Conservation (phyloP, 2,329 filamentous ascomycete species). For the Xylaria sp. region DNA sequence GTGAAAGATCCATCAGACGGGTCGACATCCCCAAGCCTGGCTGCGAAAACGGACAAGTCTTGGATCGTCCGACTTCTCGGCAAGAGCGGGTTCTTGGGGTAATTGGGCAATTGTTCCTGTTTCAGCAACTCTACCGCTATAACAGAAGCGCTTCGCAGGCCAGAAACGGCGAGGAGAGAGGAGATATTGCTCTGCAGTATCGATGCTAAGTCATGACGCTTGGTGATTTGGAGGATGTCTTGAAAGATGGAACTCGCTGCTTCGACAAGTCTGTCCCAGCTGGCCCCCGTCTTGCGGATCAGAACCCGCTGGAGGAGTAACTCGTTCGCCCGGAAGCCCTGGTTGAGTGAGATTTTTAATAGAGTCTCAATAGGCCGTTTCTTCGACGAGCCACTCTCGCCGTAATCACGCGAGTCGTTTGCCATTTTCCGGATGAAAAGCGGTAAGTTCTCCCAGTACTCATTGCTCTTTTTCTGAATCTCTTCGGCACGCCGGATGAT, state of each 20-base stretch:
- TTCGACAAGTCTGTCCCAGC: slow-evolving; percentile 48
- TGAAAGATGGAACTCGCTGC: slow-evolving; percentile 48
- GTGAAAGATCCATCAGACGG: slow-evolving; percentile 48
- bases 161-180: slow-evolving; percentile 48
- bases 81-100: slow-evolving; percentile 50
- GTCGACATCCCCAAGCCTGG: slow-evolving; percentile 49
- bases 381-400: slow-evolving; percentile 23
- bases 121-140: slow-evolving; percentile 52
- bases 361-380: slow-evolving; percentile 45
- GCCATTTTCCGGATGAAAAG: slow-evolving; percentile 42
- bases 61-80: slow-evolving; percentile 53
- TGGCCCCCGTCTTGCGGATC: slow-evolving; percentile 51
- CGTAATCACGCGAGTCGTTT: slow-evolving; percentile 40
- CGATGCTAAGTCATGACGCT: slow-evolving; percentile 48
- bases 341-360: slow-evolving; percentile 41
- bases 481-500: slow-evolving; percentile 43
- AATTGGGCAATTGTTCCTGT: slow-evolving; percentile 51
- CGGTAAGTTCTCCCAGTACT: slow-evolving; percentile 46
- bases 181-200: slow-evolving; percentile 48
- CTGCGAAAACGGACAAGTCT: slow-evolving; percentile 52
- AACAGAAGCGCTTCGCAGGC: slow-evolving; percentile 51
- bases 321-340: slow-evolving; percentile 46
- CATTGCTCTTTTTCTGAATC: slow-evolving; percentile 42
- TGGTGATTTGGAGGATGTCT: slow-evolving; percentile 49
- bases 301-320: slow-evolving; percentile 51